Evolutionary conservation across 768 basidiomycete species (phyloP).

Genomic region (Auricularia sp.): DNA sequence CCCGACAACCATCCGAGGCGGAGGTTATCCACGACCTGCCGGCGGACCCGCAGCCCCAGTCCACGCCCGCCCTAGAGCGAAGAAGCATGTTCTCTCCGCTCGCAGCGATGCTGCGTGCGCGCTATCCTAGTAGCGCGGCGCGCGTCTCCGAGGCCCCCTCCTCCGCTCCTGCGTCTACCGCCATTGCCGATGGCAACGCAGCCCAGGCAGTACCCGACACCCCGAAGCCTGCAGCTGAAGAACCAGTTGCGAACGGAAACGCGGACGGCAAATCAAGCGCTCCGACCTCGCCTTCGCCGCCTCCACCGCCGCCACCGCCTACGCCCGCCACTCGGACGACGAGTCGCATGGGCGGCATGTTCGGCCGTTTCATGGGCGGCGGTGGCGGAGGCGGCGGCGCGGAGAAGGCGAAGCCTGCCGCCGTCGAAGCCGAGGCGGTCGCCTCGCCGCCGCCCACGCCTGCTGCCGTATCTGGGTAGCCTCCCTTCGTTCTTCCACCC

Average conservation of each 20-base stretch:
- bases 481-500: too few relatives aligned
- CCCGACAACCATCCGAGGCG: neutral
- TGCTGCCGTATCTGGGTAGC: too few relatives aligned
- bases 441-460: too few relatives aligned
- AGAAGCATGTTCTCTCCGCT: conserved; percentile 10
- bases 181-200: neutral
- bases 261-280: neutral
- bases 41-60: neutral
- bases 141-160: conserved; percentile 3
- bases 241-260: neutral
- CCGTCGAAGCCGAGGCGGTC: too few relatives aligned
- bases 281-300: neutral
- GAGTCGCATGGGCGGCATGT: neutral
- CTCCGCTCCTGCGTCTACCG: neutral
- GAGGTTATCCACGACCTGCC: neutral
- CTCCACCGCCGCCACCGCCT: neutral
- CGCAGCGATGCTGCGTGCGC: conserved; percentile 30
- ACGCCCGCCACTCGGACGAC: neutral
- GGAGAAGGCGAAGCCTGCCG: too few relatives aligned
- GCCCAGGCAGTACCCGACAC: neutral
- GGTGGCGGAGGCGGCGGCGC: neutral
- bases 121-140: conserved; percentile 41
- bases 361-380: neutral
- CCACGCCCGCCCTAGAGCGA: conserved; percentile 3
- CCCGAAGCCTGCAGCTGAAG: too few relatives aligned